phyloP scores from a whole-genome alignment of 2,329 filamentous ascomycete genomes.

The Harringtonia aguacate region DNA sequence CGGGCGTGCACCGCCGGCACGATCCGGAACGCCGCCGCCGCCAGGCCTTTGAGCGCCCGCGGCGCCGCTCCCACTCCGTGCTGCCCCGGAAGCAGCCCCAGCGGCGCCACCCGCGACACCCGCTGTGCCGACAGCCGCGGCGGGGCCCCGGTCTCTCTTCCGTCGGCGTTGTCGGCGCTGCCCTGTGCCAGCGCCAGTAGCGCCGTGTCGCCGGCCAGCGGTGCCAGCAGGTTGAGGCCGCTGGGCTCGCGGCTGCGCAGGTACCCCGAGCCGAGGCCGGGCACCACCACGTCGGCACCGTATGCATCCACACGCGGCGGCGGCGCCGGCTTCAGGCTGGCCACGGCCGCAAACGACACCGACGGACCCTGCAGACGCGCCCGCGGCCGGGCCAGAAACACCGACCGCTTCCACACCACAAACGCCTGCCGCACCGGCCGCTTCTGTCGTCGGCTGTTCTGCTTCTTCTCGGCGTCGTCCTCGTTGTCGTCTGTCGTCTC shows the following conservation, averaged over 20 bases:
- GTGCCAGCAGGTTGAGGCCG: slow-evolving; percentile 66
- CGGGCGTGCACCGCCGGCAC: slow-evolving; percentile 62
- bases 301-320: slow-evolving; percentile 29
- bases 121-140: slow-evolving; percentile 63
- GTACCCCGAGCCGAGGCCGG: slow-evolving; percentile 36
- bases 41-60: slow-evolving; percentile 47
- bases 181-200: slow-evolving; percentile 27
- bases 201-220: slow-evolving; percentile 56
- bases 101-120: slow-evolving; percentile 63
- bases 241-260: slow-evolving; percentile 58
- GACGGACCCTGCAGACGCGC: slow-evolving; percentile 56
- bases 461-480: slow-evolving; percentile 13
- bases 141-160: no score
- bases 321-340: slow-evolving; percentile 45
- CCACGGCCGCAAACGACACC: slow-evolving; percentile 52
- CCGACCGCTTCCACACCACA: slow-evolving; percentile 48
- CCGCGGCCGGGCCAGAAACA: slow-evolving; percentile 48
- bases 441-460: slow-evolving; percentile 6
- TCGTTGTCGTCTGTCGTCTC: slow-evolving; percentile 13
- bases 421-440: slow-evolving; percentile 29
- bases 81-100: slow-evolving; percentile 40
- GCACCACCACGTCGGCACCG: slow-evolving; percentile 19
- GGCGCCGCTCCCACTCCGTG: slow-evolving; percentile 28
- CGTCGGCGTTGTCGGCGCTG: slow-evolving; percentile 43
- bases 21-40: slow-evolving; percentile 49